Evolutionary conservation across 163 green algal genomes (phyloP), one percentile per base, ranked within the genome.

Genomic region (Chloroidium sp.): DNA sequence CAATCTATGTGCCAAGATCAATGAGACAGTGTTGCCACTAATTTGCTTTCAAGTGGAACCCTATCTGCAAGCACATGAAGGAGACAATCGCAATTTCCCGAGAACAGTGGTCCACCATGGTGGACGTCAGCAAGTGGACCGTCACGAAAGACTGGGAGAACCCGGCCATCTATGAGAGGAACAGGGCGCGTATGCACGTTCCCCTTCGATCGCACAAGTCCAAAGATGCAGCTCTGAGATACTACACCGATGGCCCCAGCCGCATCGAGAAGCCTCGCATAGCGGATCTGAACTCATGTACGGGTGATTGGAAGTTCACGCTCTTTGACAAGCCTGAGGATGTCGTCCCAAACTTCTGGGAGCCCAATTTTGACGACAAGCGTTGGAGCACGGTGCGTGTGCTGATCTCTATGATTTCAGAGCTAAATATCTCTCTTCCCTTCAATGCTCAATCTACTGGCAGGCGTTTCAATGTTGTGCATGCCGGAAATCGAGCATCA

Each of bases 111-210:
- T 36, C 36, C 36, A 36, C 36, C 36, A 36, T 36, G 36, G 36
- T 36, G 36, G 36, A 36, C 36, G 36, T 36, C 36, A 36, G 36
- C 36, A 36, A 36, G 36, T 36, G 36, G 36, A 36, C 36, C 36
- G 36, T 36, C 36, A 36, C 36, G 36, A 36, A 36, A 36, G 89
- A 94, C 60, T 97, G 91, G 91, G 88, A 96, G 81, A 92, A 94
- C 69, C 92, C 93, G 0, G 62, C 79, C 0, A 81, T 93, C 0
- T 90, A 90, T n/a, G 85, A 81, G 8, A 88, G 94, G 36, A 95
- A 96, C 83, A 93, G 91, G 75, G 80, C 88, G 0, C 36, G 58
- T 0, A 64, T 84, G 0, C 93, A 96, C 69, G 89, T 88, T 0
- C 87, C 91, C 0, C 83, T 95, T 59, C 81, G 86, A 0, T 92